Base-by-base conservation (phyloP, 2,329 filamentous ascomycete species). In the Chalaropsis ovoidea region DNA sequence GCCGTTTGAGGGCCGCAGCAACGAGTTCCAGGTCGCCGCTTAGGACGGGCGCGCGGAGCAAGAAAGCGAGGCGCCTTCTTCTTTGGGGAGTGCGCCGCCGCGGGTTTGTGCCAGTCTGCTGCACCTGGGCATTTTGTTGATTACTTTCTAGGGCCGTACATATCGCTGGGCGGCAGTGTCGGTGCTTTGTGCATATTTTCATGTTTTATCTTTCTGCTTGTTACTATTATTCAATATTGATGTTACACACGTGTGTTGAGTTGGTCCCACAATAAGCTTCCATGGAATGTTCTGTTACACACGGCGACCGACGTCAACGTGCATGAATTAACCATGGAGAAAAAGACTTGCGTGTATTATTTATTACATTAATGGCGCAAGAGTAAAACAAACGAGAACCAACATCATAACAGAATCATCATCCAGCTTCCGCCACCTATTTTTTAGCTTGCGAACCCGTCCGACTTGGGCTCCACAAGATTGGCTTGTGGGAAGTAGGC, bases 1-100 rank as follows among this genome's bases (percentile, higher is more conserved):
- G 47, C 74, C 81, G 2, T 94, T 95, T 76, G 83, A 88, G 69
- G 89, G 88, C 0, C 78, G 79, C 8, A 88, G 86, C 71, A 77
- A 78, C 61, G 74, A 74, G 63, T 88, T 87, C 74, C 75, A 71
- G 15, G 62, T 68, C 39, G 24, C 56, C 39, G 19, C 42, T n/a
- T 66, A 66, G 65, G 27, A 13, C 10, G 35, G 15, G 39, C 35
- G 39, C 27, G 17, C 52, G 15, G 13, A 65, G 6, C 22, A 61
- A 11, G 54, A 39, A 6, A 58, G 27, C 52, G 13, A 17, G 4
- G 24, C 17, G 52, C 8, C 17, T n/a, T 19, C 17, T n/a, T 19
- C 24, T 17, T 35, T 11, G 15, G 27, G 52, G 52, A 19, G 6
- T n/a, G 24, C 17, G 24, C 27, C 17, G 24, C 27, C 6, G 43